phyloP scores from a whole-genome alignment of 495 filamentous ascomycete species.

The Bathelium albidoporum region DNA sequence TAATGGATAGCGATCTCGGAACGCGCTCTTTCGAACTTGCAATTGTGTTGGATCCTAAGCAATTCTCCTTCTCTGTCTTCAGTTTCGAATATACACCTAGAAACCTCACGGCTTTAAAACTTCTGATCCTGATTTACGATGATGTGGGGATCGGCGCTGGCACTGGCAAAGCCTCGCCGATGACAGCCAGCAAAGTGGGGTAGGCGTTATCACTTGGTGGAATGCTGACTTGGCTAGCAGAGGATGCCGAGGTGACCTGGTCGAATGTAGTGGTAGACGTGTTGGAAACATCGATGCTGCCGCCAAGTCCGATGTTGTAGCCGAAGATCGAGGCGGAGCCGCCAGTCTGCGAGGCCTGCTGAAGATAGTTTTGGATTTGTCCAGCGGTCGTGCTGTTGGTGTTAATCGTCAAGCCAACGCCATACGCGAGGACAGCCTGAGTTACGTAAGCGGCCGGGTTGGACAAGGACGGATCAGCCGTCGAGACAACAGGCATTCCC shows the following conservation, averaged over 20 bases:
- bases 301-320: background rate
- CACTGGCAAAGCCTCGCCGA: background rate
- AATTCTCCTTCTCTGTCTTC: background rate
- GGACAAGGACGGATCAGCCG: background rate
- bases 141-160: background rate
- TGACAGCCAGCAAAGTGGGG: background rate
- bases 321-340: background rate
- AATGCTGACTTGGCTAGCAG: background rate
- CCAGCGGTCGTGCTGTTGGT: background rate
- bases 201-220: background rate
- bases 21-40: background rate
- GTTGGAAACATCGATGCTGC: background rate
- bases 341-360: background rate
- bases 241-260: background rate
- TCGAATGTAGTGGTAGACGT: background rate
- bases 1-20: background rate
- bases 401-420: background rate
- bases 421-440: background rate
- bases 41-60: background rate
- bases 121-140: background rate
- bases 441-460: background rate
- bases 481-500: background rate
- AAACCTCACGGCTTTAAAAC: background rate
- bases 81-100: background rate
- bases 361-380: background rate